Evolutionary conservation across 345 rosid genomes (phyloP), one percentile per base, ranked within the genome.

Genomic region (Gynandropsis gynandra): DNA sequence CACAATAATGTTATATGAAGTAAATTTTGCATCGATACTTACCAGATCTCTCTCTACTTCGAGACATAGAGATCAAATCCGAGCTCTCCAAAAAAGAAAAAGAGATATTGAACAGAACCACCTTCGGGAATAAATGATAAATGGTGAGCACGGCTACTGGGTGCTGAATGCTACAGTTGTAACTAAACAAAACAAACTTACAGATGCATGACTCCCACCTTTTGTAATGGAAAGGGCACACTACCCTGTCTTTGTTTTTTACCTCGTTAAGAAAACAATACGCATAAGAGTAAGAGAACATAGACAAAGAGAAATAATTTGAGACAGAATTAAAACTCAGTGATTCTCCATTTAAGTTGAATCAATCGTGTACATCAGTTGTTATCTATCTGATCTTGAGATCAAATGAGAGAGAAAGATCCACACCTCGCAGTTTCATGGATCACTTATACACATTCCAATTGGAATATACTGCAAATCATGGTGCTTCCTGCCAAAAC

Each of bases 341-440:
- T n/a, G 13, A 24, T 58, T 37, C 45, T 54, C 42, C 15, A 51
- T 34, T 60, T 1, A 61, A 42, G n/a, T 20, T 5, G 9, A 49
- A 1, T 50, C 49, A 41, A 10, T 19, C 13, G 15, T 12, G 45
- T 39, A 0, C 16, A 38, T 24, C 37, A 19, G 15, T 24, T 57
- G n/a, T 27, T 40, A 42, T 34, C 50, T 42, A 48, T 60, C 48
- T 20, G 49, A 49, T 41, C 18, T 24, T 14, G 49, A 53, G 37
- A 24, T 37, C 21, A 45, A 21, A 13, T 8, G 19, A 59, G 39
- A 50, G 24, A 59, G 50, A 41, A 42, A 43, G 13, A 50, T 58
- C 63, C 57, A 63, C 63, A 38, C 19, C 31, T 64, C 56, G 47
- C 47, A 56, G 52, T 24, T 64, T 44, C 42, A 57, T 32, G 29